Base-by-base conservation (phyloP, 352 stramenopile genomes). In the Globisporangium polare region DNA sequence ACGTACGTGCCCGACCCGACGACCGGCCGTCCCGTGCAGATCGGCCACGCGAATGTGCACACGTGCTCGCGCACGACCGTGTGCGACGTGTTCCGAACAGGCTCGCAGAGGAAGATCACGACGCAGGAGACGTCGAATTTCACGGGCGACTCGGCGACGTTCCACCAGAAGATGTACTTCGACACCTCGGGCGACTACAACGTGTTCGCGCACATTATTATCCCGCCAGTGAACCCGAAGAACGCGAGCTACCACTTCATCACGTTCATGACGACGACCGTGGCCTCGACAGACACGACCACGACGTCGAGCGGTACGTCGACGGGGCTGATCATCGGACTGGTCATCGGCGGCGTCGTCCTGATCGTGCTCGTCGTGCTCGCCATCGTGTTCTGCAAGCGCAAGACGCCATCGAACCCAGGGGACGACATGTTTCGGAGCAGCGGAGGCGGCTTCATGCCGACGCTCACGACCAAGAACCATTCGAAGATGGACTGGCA, bases 61-160 rank as follows among this genome's bases (percentile, higher is more conserved):
- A 79, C 83, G 59, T 92, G 83, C 64, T 77, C 69, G 43, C 74
- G 72, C 45, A 80, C 79, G 26, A 87, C 80, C 3, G 72, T 88
- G 41, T 92, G 83, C 57, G 83, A 92, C 63, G 75, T 90, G 41
- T 92, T 92, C 65, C 77, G 74, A 1, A 78, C 81, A 24, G 83
- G 83, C 47, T 64, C 71, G 2, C 83, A 78, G 66, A 72, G 81
- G 35, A 88, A 89, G 52, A 89, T 92, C 24, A 77, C 77, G 12
- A 66, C 73, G 18, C 83, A 92, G 65, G 79, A 90, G 62, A 89
- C 79, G 17, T 86, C 79, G 43, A 92, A 92, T 64, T 90, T 92
- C 55, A 90, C 80, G 3, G 83, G 75, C 57, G 79, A 82, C 39
- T 73, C 73, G 2, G 71, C 79, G 13, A 79, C 59, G 49, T 92